A percentile compares a stretch with the other conserved stretches of the same genome.
Evolutionary conservation across 805 yeast species (phyloP).

Genomic region (Yueomyces sinensis): DNA sequence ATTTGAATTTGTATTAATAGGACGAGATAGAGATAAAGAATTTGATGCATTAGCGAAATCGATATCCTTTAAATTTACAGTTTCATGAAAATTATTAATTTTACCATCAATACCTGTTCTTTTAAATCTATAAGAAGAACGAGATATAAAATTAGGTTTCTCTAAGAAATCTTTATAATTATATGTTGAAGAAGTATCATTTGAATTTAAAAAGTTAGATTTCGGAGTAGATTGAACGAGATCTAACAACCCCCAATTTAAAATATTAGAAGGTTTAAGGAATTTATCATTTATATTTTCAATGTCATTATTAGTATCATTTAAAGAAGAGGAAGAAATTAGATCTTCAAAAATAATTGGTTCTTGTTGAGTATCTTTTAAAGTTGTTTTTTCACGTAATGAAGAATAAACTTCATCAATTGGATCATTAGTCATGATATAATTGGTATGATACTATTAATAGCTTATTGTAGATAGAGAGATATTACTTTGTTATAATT

Average conservation of each 20-base stretch:
- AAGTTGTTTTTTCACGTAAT: neutral
- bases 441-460: no score
- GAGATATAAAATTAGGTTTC: slow-evolving; percentile 46
- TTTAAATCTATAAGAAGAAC: slow-evolving; percentile 55
- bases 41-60: slow-evolving; percentile 44
- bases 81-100: slow-evolving; percentile 52
- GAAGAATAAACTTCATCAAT: no score
- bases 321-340: neutral
- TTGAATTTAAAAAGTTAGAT: slow-evolving; percentile 12
- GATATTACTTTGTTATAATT: no score
- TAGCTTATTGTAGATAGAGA: no score
- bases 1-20: slow-evolving; percentile 47
- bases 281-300: slow-evolving; percentile 27
- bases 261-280: slow-evolving; percentile 46
- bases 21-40: slow-evolving; percentile 61
- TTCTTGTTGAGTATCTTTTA: neutral
- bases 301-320: neutral
- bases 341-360: neutral
- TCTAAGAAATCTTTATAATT: slow-evolving; percentile 35
- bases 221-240: slow-evolving; percentile 46
- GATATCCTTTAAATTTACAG: slow-evolving; percentile 34
- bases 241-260: slow-evolving; percentile 63
- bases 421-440: no score
- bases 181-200: slow-evolving; percentile 3
- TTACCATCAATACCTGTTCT: slow-evolving; percentile 66